Conservation (phyloP, 2,329 filamentous ascomycete genomes). For the Chaetomiaceae sp. region DNA sequence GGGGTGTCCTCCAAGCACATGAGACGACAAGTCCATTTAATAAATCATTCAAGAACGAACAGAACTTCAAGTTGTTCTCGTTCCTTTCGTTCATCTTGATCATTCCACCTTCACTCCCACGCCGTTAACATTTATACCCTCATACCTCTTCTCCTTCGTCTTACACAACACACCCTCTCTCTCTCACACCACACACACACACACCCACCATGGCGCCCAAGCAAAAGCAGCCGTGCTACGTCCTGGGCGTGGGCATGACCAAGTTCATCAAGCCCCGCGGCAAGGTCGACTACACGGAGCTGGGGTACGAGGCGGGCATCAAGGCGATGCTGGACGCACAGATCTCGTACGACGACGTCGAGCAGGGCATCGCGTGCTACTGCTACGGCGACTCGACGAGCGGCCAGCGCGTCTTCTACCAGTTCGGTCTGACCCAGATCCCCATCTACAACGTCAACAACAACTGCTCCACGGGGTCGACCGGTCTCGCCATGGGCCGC, state of each 20-base stretch:
- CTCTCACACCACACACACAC: neutral
- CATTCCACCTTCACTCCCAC: too few relatives aligned
- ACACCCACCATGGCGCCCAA: slow-evolving; percentile 42
- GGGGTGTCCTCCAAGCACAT: neutral
- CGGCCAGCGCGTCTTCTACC: slow-evolving; percentile 96
- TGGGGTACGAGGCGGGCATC: slow-evolving; percentile 86
- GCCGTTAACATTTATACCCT: neutral
- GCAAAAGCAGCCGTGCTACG: slow-evolving; percentile 61
- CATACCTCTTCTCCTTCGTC: neutral
- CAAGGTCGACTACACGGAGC: slow-evolving; percentile 90
- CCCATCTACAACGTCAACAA: slow-evolving; percentile 99
- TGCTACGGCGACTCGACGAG: slow-evolving; percentile 95
- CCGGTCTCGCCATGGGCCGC: slow-evolving; percentile 78
- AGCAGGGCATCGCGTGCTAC: slow-evolving; percentile 94
- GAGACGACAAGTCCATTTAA: neutral
- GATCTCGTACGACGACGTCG: slow-evolving; percentile 94
- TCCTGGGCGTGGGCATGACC: slow-evolving; percentile 97
- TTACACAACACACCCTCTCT: neutral
- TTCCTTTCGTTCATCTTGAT: neutral
- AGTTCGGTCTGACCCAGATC: slow-evolving; percentile 95
- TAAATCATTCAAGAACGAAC: too few relatives aligned
- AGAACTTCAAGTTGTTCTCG: too few relatives aligned
- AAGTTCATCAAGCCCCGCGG: slow-evolving; percentile 97
- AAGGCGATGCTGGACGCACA: slow-evolving; percentile 83
- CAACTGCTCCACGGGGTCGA: slow-evolving; percentile 95